Evolutionary conservation across 495 filamentous ascomycete genomes (phyloP).

Genomic region (Aspergillus baeticus): DNA sequence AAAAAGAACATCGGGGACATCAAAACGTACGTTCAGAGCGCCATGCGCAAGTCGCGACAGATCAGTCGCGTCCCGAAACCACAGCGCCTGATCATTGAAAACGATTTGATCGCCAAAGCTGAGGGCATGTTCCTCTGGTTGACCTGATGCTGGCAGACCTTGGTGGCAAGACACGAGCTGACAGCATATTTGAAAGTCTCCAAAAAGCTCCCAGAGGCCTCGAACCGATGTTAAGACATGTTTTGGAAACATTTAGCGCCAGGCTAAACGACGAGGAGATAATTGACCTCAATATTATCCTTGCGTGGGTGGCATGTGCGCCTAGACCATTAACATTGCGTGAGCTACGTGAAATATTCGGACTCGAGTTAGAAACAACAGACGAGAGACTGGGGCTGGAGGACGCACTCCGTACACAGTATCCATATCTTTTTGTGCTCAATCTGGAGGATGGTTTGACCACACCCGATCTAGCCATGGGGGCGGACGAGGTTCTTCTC

Average conservation of each 20-base stretch:
- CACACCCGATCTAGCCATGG: neutral
- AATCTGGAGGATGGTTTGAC: constrained; percentile 3
- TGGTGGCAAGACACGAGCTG: neutral
- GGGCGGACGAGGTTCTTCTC: neutral
- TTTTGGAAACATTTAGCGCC: neutral
- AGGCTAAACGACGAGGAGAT: neutral
- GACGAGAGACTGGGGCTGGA: constrained; percentile 1
- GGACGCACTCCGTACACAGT: neutral
- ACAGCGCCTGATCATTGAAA: neutral
- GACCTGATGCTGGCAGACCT: constrained; percentile 1
- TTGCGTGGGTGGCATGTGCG: constrained; percentile 3
- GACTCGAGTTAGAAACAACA: neutral
- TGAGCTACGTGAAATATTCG: neutral
- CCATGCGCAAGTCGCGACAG: neutral
- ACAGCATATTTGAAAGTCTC: constrained; percentile 3
- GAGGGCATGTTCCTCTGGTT: constrained; percentile 9
- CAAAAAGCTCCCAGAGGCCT: constrained; percentile 2
- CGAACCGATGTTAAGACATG: neutral
- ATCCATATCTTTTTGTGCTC: neutral
- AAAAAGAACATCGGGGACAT: constrained; percentile 3
- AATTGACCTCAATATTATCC: neutral
- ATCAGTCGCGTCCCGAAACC: neutral
- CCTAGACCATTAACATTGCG: neutral
- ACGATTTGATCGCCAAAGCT: neutral
- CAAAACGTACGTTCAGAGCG: neutral